Base-by-base conservation (phyloP, 1,284 basidiomycete species). In the Puccinia coronata region DNA sequence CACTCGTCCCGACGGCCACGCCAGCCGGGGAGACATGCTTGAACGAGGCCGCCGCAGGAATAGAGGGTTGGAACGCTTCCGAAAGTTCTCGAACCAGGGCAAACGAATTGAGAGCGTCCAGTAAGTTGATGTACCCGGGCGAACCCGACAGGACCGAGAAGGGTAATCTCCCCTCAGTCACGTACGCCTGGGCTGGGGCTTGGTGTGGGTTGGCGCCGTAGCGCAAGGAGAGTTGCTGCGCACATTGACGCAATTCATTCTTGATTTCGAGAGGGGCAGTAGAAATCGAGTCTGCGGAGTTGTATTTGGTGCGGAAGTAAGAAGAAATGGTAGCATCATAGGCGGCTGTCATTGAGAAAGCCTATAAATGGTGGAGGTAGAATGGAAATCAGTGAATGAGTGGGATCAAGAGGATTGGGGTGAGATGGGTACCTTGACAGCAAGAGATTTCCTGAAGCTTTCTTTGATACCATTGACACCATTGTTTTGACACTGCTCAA, bases 161-260 rank as follows among this genome's bases (percentile, higher is more conserved):
- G 39, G 97, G 96, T 82, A 99, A 89, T 85, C 92, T 91, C 72
- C 95, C 95, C 81, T 92, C 90, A 14, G 92, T 90, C 31, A 99
- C 95, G 85, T 92, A 99, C 0, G 97, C 96, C 87, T 98, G 96
- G 1, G 97, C 97, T 43, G 96, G 97, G 88, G 95, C 97, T 87
- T 99, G 97, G 86, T 99, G 97, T 5, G 97, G 97, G 88, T 99
- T 99, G 51, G 95, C 95, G 78, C 97, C 97, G 87, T 99, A 99
- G 80, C 96, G 90, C 82, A 99, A 88, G 11, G 94, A 89, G 84
- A 96, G 89, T 83, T 95, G 90, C 87, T 97, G 94, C 53, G 94
- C 90, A 1, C 90, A 89, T 61, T 88, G 88, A 61, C 87, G 87
- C 34, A 88, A 86, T 1, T 89, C 91, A 41, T 90, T 91, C 74